Evolutionary conservation across 768 basidiomycete species (phyloP).

Genomic region (Boletus rubropictus): DNA sequence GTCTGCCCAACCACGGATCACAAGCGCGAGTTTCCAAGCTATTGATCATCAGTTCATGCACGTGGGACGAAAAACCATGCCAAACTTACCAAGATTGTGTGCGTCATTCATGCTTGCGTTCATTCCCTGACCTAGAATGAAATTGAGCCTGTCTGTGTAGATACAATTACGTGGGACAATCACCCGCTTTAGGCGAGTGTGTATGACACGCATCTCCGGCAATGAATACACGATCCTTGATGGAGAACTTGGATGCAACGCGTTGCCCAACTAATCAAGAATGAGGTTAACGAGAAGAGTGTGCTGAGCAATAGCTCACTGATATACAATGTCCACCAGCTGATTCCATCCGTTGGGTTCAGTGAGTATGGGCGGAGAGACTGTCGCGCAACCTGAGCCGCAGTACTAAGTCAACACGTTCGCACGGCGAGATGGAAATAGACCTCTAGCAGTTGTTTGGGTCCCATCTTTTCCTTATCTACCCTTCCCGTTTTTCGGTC

Average conservation of each 20-base stretch:
- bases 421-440: neutral
- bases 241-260: conserved; percentile 46
- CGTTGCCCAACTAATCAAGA: conserved; percentile 45
- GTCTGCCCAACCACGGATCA: conserved; percentile 44
- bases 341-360: conserved; percentile 28
- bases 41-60: neutral
- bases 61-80: neutral
- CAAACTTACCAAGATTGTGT: conserved; percentile 42
- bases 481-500: conserved; percentile 37
- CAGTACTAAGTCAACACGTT: neutral
- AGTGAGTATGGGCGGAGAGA: conserved; percentile 39
- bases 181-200: conserved; percentile 40
- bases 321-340: conserved; percentile 49
- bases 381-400: conserved; percentile 33
- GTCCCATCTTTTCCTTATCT: conserved; percentile 35
- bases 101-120: conserved; percentile 51
- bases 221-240: conserved; percentile 47
- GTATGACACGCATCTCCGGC: conserved; percentile 52
- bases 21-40: conserved; percentile 51
- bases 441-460: conserved; percentile 38
- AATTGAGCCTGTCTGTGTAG: conserved; percentile 7
- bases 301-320: conserved; percentile 27
- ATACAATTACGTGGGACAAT: neutral
- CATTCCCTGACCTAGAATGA: conserved; percentile 44
- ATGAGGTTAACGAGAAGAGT: neutral